Evolutionary conservation across 2,329 filamentous ascomycete species (phyloP).

Genomic region (Mycogone perniciosa): DNA sequence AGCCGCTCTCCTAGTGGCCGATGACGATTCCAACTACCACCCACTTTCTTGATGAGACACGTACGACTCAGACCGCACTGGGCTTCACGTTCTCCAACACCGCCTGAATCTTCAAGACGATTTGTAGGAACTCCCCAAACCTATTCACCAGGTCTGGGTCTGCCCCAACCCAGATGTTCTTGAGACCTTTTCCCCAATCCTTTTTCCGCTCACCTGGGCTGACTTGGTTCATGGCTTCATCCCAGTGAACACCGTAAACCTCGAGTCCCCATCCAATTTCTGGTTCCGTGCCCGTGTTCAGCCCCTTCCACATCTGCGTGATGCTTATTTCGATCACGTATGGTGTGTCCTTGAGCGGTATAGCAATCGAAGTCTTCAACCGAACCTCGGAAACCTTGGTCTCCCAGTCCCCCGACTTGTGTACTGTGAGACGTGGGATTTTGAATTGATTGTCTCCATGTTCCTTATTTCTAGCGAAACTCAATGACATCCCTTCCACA

Average conservation of each 20-base stretch:
- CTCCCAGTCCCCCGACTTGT: neutral
- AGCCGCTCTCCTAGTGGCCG: neutral
- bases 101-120: conserved; percentile 26
- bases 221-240: conserved; percentile 28
- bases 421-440: neutral
- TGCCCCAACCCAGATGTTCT: conserved; percentile 27
- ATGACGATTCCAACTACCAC: neutral
- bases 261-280: conserved; percentile 26
- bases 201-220: conserved; percentile 20
- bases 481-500: conserved; percentile 19
- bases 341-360: conserved; percentile 26
- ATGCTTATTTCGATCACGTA: conserved; percentile 29
- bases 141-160: conserved; percentile 19
- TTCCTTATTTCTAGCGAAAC: neutral
- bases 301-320: conserved; percentile 23
- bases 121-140: conserved; percentile 25
- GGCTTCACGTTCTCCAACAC: conserved; percentile 18
- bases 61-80: neutral
- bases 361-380: conserved; percentile 22
- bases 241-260: conserved; percentile 31
- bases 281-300: conserved; percentile 13
- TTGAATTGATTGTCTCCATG: neutral
- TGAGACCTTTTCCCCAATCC: conserved; percentile 26
- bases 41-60: neutral
- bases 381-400: conserved; percentile 15